phyloP scores from a whole-genome alignment of 2,329 filamentous ascomycete species.

The Colletotrichum sp. region DNA sequence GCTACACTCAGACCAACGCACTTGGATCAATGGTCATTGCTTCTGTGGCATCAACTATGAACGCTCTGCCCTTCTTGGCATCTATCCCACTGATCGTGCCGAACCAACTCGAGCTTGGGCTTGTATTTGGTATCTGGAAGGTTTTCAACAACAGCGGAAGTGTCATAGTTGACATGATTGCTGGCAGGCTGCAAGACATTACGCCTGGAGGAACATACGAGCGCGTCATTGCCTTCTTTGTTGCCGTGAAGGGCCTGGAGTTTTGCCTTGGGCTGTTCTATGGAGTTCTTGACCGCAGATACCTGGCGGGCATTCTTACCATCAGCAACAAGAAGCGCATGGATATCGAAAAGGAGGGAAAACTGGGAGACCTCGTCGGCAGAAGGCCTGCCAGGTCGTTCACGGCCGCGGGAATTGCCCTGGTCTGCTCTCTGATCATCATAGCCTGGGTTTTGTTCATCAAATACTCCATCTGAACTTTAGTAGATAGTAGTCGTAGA shows the following conservation, averaged over 20 bases:
- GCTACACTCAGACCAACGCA: constrained; percentile 25
- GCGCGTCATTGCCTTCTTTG: constrained; percentile 27
- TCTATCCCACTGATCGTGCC: constrained; percentile 29
- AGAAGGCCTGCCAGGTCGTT: constrained; percentile 1
- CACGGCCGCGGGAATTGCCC: constrained; percentile 10
- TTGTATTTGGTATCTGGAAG: constrained; percentile 31
- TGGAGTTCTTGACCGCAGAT: constrained; percentile 22
- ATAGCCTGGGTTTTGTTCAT: constrained; percentile 28
- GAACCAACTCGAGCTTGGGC: constrained; percentile 26
- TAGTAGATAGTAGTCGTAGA: too few species aligned
- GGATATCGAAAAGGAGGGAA: constrained; percentile 14
- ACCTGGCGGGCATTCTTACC: constrained; percentile 20
- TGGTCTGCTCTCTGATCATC: constrained; percentile 19
- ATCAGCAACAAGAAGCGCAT: constrained; percentile 25
- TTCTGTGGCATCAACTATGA: constrained; percentile 28
- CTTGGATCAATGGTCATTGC: constrained; percentile 29
- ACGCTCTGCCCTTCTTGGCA: constrained; percentile 28
- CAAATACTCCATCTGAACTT: not conserved
- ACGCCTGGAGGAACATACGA: constrained; percentile 28
- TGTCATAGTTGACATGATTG: constrained; percentile 31
- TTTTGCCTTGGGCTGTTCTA: constrained; percentile 31
- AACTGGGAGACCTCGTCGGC: constrained; percentile 17
- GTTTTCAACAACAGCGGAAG: constrained; percentile 30
- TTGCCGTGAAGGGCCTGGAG: constrained; percentile 28
- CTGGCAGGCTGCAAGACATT: constrained; percentile 28